Base-by-base conservation (phyloP, 176 grass and related monocot genomes). In the Guadua angustifolia region DNA sequence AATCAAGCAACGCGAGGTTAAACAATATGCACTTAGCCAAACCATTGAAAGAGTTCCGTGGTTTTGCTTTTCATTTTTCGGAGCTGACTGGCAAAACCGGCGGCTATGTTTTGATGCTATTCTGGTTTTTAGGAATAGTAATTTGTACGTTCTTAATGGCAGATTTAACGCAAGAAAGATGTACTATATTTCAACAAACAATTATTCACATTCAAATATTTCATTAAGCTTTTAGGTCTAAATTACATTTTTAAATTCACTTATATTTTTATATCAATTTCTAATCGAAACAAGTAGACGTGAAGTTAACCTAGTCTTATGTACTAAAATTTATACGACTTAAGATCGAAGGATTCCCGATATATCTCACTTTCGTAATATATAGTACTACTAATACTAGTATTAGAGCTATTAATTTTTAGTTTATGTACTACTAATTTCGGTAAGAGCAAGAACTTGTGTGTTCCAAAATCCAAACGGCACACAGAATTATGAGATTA, bases 21-120 rank as follows among this genome's bases (percentile, higher is more conserved):
- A 38, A 86, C 39, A 86, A 32, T 5, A 44, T 73, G 36, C 59
- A 55, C n/a, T 19, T 58, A 38, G 40, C 39, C 58, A 90, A 83
- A 90, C 84, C 88, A 22, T 78, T 9, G 79, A 86, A 18, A 19
- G 9, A 7, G 47, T 13, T 82, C 88, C 83, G 58, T 78, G 73
- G 65, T 78, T 90, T 71, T 19, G 9, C 71, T 1, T 49, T 17
- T 6, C 71, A 75, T 86, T 82, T 60, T 21, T 35, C 16, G 66
- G 42, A 76, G 79, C 79, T 78, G 79, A 57, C 50, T 67, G 21
- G 19, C 66, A 47, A 73, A 82, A 82, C 79, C 73, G 59, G 49
- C 75, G 19, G 47, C 45, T 35, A 25, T 38, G 39, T 62, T 80
- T 67, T 60, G 40, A 42, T 43, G 69, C 59, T 0, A 0, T 17